Base-by-base conservation (phyloP, 2,329 filamentous ascomycete genomes). In the Calonectria hongkongensis region DNA sequence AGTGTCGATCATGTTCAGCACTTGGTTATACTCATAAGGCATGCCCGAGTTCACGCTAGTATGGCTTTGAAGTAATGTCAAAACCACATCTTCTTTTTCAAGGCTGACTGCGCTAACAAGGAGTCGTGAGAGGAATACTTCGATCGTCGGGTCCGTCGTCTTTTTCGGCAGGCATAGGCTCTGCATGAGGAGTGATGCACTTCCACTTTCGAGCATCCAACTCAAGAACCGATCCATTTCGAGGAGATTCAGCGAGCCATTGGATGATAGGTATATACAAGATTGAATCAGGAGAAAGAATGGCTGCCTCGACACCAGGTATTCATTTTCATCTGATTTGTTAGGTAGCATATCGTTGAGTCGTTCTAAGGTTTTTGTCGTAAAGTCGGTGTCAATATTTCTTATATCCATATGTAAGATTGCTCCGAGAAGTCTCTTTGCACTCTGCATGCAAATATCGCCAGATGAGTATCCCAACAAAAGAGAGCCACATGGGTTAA, bases 201-300 rank as follows among this genome's bases (percentile, higher is more conserved):
- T 36, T 64, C 60, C 41, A 25, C 16, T 64, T 5, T 64, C 60
- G 2, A 64, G 18, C 10, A 64, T 48, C 60, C 60, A 64, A 30
- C 15, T 64, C 10, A 64, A 64, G 41, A 64, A 64, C 2, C 8
- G 28, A 64, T 64, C 60, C 41, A 50, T 64, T 16, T 64, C 16
- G 15, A 25, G 27, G 4, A 64, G 36, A 10, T 1, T 1, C 3
- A 64, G 43, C 18, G 2, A 4, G 1, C 30, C 28, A 25, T 64
- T 64, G 3, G 60, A 36, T 16, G 60, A 33, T 36, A 50, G 28
- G 50, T 64, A 64, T 25, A 64, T 50, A 16, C 28, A 64, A 6
- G 43, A 64, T 30, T 64, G 41, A 8, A 64, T 48, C 5, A 64
- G 7, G 41, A 64, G 60, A 16, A 48, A 36, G 21, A 48, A 48